Evolutionary conservation across 2,329 filamentous ascomycete species (phyloP), one percentile per base, ranked within the genome.

Genomic region (Tolypocladium tropicale): DNA sequence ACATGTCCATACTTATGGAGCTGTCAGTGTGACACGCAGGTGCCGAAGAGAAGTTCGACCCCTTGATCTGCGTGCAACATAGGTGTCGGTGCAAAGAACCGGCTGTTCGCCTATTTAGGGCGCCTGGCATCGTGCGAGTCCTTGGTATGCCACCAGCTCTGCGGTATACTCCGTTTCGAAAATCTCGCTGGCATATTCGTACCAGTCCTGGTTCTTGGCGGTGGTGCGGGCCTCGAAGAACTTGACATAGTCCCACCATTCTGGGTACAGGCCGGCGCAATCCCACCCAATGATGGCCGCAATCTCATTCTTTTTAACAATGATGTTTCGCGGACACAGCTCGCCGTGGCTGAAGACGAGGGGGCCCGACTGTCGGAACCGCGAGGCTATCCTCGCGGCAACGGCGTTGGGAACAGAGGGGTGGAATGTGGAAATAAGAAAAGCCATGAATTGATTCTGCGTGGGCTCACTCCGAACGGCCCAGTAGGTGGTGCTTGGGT

Each of bases 171-270:
- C 56, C 1, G 58, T 58, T 0, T 36, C 52, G 37, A 70, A 70
- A 14, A 70, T 68, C 2, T 64, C 59, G n/a, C 53, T 30, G 16
- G 64, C 65, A 53, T 68, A 69, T 3, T 64, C 59, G 25, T 68
- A 70, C 68, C 67, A 70, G 55, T 70, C 67, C 12, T 58, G 54
- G 49, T 68, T 70, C 30, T 57, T 54, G 10, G 58, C 46, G 1
- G 55, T n/a, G 36, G 66, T 68, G 21, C 58, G 59, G 7, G 67
- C 62, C 53, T 70, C 68, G 39, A 70, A 70, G 54, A 70, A 70
- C 48, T 68, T 68, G 55, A 61, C 67, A 50, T 69, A 70, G 9
- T 70, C 67, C 68, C 68, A 70, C 68, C 68, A 70, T 18, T 59
- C 60, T 1, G 68, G 68, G 57, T 69, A 70, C 58, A 61, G 63